phyloP scores from a whole-genome alignment of 345 rosid species.

The Euphorbia tirucalli region DNA sequence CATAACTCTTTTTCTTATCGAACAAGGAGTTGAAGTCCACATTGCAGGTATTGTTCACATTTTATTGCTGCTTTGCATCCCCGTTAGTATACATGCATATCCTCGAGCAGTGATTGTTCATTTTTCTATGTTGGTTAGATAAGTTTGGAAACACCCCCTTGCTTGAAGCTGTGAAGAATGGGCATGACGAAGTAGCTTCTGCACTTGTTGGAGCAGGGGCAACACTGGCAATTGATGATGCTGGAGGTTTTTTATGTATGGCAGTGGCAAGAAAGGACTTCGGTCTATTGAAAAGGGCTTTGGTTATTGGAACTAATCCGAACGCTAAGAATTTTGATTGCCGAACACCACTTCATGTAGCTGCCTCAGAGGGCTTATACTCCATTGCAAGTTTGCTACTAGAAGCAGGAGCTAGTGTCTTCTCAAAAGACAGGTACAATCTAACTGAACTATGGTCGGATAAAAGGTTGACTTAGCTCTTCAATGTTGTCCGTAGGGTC shows the following conservation, averaged over 20 bases:
- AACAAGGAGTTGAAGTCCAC: conserved; percentile 50
- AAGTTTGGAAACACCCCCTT: conserved; percentile 69
- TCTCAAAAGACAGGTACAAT: conserved; percentile 64
- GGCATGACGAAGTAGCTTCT: conserved; percentile 58
- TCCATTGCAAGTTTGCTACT: conserved; percentile 48
- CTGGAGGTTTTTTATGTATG: conserved; percentile 65
- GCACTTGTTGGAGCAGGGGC: conserved; percentile 65
- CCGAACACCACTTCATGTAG: conserved; percentile 76
- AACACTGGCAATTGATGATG: conserved; percentile 46
- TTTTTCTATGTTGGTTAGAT: conserved; percentile 34
- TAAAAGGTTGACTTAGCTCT: background rate
- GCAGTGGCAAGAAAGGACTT: conserved; percentile 54
- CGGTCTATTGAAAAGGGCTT: conserved; percentile 53
- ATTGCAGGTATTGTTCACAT: conserved; percentile 32
- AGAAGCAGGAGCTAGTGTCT: conserved; percentile 67
- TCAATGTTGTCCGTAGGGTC: background rate
- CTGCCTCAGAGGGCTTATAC: conserved; percentile 68
- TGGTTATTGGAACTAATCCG: conserved; percentile 60
- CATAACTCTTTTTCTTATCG: conserved; percentile 57
- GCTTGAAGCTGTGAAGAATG: conserved; percentile 74
- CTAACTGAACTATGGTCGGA: background rate
- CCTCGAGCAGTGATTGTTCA: background rate
- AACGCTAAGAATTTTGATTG: conserved; percentile 67
- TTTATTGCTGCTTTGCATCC: background rate
- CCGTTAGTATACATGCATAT: background rate